A percentile compares a stretch with the other conserved stretches of the same genome.
Evolutionary conservation across 371 early-diverging fungal species (phyloP).

Genomic region (Zopfochytrium polystomum): DNA sequence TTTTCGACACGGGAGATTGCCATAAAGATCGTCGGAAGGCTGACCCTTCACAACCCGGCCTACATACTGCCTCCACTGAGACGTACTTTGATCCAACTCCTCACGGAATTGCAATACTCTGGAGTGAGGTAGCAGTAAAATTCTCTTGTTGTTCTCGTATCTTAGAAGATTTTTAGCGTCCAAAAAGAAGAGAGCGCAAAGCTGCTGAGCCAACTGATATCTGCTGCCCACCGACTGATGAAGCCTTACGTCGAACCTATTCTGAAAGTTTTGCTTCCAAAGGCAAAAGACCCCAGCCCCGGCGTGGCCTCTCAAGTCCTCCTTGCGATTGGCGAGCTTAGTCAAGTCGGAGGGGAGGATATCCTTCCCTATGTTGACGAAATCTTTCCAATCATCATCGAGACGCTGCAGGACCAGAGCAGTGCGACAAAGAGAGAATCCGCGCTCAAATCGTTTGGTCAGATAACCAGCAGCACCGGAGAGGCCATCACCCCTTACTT

Average conservation of each 20-base stretch:
- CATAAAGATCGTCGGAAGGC: constrained; percentile 81
- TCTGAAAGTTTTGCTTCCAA: constrained; percentile 77
- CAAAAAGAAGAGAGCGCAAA: constrained; percentile 89
- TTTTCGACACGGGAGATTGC: constrained; percentile 86
- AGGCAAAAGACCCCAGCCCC: constrained; percentile 74
- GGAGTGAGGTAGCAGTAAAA: constrained; percentile 51
- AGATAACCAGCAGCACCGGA: constrained; percentile 80
- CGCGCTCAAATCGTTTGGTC: constrained; percentile 82
- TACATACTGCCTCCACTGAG: constrained; percentile 88
- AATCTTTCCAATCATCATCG: constrained; percentile 83
- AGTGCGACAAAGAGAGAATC: constrained; percentile 82
- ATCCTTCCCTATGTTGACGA: constrained; percentile 77
- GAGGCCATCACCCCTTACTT: constrained; percentile 89
- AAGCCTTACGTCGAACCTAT: constrained; percentile 91
- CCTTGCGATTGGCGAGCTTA: constrained; percentile 84
- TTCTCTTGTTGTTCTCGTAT: background rate
- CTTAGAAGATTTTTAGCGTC: constrained; percentile 42
- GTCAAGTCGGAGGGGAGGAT: constrained; percentile 81
- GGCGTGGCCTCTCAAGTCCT: constrained; percentile 82
- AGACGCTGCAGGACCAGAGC: constrained; percentile 87
- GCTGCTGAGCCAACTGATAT: constrained; percentile 67
- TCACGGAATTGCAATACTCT: constrained; percentile 91
- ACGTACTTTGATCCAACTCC: constrained; percentile 80
- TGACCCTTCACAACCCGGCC: constrained; percentile 86
- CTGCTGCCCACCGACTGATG: constrained; percentile 76